phyloP scores from a whole-genome alignment of 495 filamentous ascomycete species.

The Penicillium mononematosum region DNA sequence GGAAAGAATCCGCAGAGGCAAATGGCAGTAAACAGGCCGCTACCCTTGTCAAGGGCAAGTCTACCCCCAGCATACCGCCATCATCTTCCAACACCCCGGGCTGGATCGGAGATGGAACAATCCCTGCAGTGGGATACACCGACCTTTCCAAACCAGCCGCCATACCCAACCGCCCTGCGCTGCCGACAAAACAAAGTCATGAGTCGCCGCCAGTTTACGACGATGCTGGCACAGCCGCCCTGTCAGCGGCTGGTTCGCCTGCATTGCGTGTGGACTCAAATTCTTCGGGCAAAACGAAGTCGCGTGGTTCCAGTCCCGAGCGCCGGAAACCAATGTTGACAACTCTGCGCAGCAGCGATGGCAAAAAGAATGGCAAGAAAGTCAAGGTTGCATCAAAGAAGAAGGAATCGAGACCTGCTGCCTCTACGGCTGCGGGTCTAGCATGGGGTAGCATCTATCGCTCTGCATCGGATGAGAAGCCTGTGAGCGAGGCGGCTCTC shows the following conservation, averaged over 20 bases:
- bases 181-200: slow-evolving; percentile 50
- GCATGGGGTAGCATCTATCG: slow-evolving; percentile 70
- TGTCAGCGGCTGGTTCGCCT: slow-evolving; percentile 27
- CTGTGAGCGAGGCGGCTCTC: slow-evolving; percentile 36
- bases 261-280: slow-evolving; percentile 40
- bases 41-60: slow-evolving; percentile 24
- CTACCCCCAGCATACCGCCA: slow-evolving; percentile 5
- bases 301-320: slow-evolving; percentile 77
- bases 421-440: slow-evolving; percentile 82
- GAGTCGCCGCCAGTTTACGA: slow-evolving; percentile 33
- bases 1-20: slow-evolving; percentile 55
- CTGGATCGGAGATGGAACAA: slow-evolving; percentile 76
- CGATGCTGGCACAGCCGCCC: slow-evolving; percentile 12
- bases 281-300: slow-evolving; percentile 46
- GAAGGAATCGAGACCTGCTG: slow-evolving; percentile 49
- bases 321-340: slow-evolving; percentile 77
- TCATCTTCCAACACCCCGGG: slow-evolving; percentile 41
- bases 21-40: slow-evolving; percentile 25
- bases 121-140: slow-evolving; percentile 73
- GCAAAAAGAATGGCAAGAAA: slow-evolving; percentile 58
- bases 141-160: slow-evolving; percentile 70
- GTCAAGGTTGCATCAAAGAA: slow-evolving; percentile 32
- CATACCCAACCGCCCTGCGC: slow-evolving; percentile 59
- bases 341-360: slow-evolving; percentile 66
- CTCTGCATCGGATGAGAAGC: slow-evolving; percentile 30